These are phyloP conservation scores for Citrus australasica DNA, from an alignment of 345 rosid species.

Conservation along the genomic window DNA sequence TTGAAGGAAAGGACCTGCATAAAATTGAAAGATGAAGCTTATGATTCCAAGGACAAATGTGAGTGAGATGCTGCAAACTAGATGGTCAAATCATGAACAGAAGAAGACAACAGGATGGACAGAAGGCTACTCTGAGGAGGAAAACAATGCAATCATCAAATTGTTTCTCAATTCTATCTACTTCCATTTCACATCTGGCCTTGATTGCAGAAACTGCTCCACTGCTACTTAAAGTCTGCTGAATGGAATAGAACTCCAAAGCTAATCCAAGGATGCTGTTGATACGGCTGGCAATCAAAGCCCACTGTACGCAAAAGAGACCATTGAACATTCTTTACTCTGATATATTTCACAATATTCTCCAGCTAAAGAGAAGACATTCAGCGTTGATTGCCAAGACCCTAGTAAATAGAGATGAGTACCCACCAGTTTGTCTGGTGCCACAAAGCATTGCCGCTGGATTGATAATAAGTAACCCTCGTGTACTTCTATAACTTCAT, in stretches of 20 bases:
- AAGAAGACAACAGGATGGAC: neutral
- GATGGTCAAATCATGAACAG: neutral
- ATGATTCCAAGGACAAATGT: neutral
- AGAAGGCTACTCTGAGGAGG: constrained; percentile 77
- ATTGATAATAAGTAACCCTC: constrained; percentile 88
- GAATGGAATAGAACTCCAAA: constrained; percentile 83
- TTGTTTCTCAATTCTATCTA: constrained; percentile 77
- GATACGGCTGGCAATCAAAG: constrained; percentile 87
- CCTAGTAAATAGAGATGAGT: constrained; percentile 8
- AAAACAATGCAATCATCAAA: constrained; percentile 89
- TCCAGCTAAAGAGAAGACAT: constrained; percentile 1
- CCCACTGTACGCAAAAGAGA: constrained; percentile 57
- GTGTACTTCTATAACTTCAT: constrained; percentile 93
- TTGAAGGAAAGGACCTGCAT: constrained; percentile 84
- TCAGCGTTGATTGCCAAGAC: constrained; percentile 1
- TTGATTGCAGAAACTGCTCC: constrained; percentile 78
- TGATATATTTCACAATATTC: constrained; percentile 5
- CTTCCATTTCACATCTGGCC: constrained; percentile 82
- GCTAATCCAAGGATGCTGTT: constrained; percentile 87
- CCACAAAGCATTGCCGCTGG: constrained; percentile 96
- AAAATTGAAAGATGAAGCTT: neutral
- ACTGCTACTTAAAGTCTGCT: constrained; percentile 72
- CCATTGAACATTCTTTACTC: neutral
- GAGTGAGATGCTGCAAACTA: neutral
- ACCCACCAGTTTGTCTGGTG: constrained; percentile 89